Evolutionary conservation across 331 rosid species (phyloP), one percentile per base, ranked within the genome.

Genomic region (Cydonia oblonga): DNA sequence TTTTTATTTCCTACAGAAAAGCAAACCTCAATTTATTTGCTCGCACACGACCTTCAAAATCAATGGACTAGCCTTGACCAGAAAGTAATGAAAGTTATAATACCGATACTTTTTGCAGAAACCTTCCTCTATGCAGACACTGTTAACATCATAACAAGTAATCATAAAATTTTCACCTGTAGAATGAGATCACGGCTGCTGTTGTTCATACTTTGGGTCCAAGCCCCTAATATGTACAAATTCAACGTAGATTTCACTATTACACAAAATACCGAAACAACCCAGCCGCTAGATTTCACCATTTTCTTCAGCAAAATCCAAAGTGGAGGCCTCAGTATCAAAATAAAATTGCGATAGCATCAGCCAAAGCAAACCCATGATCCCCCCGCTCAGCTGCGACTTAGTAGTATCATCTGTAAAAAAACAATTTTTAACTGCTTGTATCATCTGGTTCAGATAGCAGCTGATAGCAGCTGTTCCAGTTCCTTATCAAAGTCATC

Each of bases 401-500:
- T 9, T 8, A 1, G 3, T 15, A 16, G 2, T 4, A 61, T 61
- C 40, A 7, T 56, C 26, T 11, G 2, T 16, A 16, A 12, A 61
- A 7, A 30, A 30, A 28, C 66, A 24, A 58, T 24, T 53, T 29
- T 62, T 40, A 62, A 6, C 40, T 8, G 42, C 63, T 40, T 24
- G 66, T 59, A 54, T 70, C 2, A 69, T 77, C 32, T 28, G 72
- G 30, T 64, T 69, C 73, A 6, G 33, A 30, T 30, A 30, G 33
- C 33, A 29, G 32, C 32, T 29, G 70, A 75, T 8, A 84, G 81
- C 52, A 81, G 66, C 46, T 59, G 75, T 57, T 84, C 88, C 5
- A 81, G 79, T 72, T 84, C 81, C 63, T 62, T 22, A 30, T 69
- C 80, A 26, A 81, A 81, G 75, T 52, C 58, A 1, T 52, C 58